A percentile compares a stretch with the other conserved stretches of the same genome.
Conservation (phyloP, 805 yeast genomes). For the Wickerhamiella parazyma region DNA sequence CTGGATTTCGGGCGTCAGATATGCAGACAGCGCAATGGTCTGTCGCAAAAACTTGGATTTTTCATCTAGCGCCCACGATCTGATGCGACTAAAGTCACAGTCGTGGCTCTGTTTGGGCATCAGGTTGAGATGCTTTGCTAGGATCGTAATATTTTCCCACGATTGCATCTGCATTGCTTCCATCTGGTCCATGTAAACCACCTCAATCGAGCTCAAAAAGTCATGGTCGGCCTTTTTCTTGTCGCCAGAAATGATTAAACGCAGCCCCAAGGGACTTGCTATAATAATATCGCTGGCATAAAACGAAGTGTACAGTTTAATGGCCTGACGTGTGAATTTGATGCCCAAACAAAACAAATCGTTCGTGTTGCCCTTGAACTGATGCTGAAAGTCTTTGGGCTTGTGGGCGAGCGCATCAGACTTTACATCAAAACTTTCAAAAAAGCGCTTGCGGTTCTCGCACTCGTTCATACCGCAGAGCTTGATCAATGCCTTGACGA, state of each 20-base stretch:
- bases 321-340: slow-evolving; percentile 75
- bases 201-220: slow-evolving; percentile 78
- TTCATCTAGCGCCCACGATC: slow-evolving; percentile 87
- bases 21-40: slow-evolving; percentile 61
- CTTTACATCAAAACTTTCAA: slow-evolving; percentile 48
- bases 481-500: slow-evolving; percentile 47
- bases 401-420: slow-evolving; percentile 39
- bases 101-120: slow-evolving; percentile 69
- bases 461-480: slow-evolving; percentile 59
- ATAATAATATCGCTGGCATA: slow-evolving; percentile 74
- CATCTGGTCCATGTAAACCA: slow-evolving; percentile 66
- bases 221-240: slow-evolving; percentile 50
- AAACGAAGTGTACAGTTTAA: slow-evolving; percentile 73
- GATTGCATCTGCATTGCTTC: slow-evolving; percentile 85
- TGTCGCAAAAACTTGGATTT: slow-evolving; percentile 64
- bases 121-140: slow-evolving; percentile 55
- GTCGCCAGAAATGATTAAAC: slow-evolving; percentile 59
- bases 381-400: slow-evolving; percentile 69
- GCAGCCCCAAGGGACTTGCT: slow-evolving; percentile 85
- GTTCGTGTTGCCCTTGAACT: slow-evolving; percentile 78
- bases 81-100: slow-evolving; percentile 80
- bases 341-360: slow-evolving; percentile 88
- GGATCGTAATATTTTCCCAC: slow-evolving; percentile 66
- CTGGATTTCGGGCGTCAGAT: slow-evolving; percentile 68
- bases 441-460: slow-evolving; percentile 69